Conservation (phyloP, 2,329 filamentous ascomycete genomes). For the Epichloe elymi region DNA sequence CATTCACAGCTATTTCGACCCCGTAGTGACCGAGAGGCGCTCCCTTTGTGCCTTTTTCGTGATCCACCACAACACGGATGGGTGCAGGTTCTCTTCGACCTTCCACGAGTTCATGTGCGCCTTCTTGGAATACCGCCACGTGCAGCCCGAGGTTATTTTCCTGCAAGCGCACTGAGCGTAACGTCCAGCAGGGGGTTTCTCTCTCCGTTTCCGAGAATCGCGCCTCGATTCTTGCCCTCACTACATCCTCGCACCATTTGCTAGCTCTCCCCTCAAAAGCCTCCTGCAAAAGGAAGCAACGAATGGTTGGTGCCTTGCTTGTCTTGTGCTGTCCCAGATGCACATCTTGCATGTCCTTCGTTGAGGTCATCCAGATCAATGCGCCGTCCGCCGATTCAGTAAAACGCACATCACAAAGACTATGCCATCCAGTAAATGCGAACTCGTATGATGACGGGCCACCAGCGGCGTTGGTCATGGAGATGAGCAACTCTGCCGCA, state of each 20-base stretch:
- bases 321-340: slow-evolving; percentile 29
- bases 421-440: slow-evolving; percentile 60
- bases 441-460: slow-evolving; percentile 56
- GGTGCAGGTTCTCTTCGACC: slow-evolving; percentile 55
- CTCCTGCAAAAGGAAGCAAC: slow-evolving; percentile 62
- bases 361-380: slow-evolving; percentile 55
- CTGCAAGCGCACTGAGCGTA: slow-evolving; percentile 53
- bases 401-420: slow-evolving; percentile 56
- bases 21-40: slow-evolving; percentile 54
- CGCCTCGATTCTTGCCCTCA: slow-evolving; percentile 74
- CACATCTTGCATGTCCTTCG: slow-evolving; percentile 44
- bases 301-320: slow-evolving; percentile 40
- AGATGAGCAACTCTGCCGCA: slow-evolving; percentile 46
- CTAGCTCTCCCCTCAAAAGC: slow-evolving; percentile 64
- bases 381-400: slow-evolving; percentile 55
- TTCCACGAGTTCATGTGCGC: slow-evolving; percentile 45
- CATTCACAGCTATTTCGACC: slow-evolving; percentile 56
- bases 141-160: slow-evolving; percentile 47
- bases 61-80: slow-evolving; percentile 61
- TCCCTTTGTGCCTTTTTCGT: slow-evolving; percentile 51
- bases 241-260: slow-evolving; percentile 72
- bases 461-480: slow-evolving; percentile 49
- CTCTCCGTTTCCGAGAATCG: slow-evolving; percentile 75
- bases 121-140: slow-evolving; percentile 61
- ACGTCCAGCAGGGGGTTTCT: slow-evolving; percentile 69